phyloP scores from a whole-genome alignment of 305 asterid genomes.

The Fraxinus albicans region DNA sequence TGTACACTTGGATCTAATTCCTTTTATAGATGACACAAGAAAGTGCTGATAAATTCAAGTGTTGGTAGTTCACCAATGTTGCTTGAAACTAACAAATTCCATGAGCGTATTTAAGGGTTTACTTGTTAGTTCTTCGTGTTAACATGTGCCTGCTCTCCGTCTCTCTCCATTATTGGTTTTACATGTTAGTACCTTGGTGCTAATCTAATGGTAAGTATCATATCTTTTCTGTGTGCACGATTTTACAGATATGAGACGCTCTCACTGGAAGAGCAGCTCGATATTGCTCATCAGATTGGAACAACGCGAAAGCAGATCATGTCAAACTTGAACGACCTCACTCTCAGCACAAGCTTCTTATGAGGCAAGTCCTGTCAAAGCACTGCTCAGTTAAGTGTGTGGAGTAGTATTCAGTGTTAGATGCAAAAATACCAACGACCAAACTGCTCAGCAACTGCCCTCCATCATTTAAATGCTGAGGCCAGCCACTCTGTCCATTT shows the following conservation, averaged over 20 bases:
- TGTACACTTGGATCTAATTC: background rate
- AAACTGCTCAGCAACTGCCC: background rate
- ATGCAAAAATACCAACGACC: background rate
- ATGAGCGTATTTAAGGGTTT: background rate
- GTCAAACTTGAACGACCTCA: conserved; percentile 80
- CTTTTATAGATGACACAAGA: background rate
- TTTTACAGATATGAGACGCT: conserved; percentile 85
- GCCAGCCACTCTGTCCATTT: background rate
- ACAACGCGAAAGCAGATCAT: conserved; percentile 80
- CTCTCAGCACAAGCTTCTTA: conserved; percentile 78
- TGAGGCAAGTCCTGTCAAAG: conserved; percentile 26
- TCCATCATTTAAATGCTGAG: background rate
- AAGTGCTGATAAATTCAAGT: background rate
- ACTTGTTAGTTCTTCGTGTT: background rate
- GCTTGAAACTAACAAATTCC: background rate
- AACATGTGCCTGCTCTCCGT: background rate
- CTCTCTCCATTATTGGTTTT: background rate
- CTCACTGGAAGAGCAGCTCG: conserved; percentile 76
- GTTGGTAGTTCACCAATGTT: background rate
- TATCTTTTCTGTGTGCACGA: background rate
- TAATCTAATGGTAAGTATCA: background rate
- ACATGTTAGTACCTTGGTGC: background rate
- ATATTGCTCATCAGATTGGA: conserved; percentile 82
- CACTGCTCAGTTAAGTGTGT: background rate
- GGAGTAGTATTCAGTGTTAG: background rate